Percentiles rank a stretch among this genome's conserved stretches.
These are phyloP conservation scores for Aspergillus pseudonomiae DNA, from an alignment of 2,329 filamentous ascomycete genomes.

Conservation along the genomic window DNA sequence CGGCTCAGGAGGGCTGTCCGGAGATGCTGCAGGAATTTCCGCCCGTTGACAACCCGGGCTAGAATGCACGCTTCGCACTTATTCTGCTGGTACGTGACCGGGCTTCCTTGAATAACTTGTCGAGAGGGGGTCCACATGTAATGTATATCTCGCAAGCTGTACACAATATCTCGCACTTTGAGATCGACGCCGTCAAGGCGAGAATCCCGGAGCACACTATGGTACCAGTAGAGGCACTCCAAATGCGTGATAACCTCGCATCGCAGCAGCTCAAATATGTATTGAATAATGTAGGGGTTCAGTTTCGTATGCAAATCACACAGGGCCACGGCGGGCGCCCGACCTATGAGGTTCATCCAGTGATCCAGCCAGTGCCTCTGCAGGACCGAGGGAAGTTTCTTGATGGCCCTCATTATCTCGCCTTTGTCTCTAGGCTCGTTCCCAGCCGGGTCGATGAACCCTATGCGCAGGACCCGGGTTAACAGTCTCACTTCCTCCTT, in stretches of 20 bases:
- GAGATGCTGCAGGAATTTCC: conserved; percentile 32
- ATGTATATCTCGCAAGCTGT: conserved; percentile 29
- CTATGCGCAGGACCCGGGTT: conserved; percentile 27
- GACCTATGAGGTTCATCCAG: conserved; percentile 20
- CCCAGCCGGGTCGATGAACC: conserved; percentile 10
- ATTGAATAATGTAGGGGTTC: conserved; percentile 26
- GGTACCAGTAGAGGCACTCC: conserved; percentile 22
- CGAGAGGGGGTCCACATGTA: conserved; percentile 35
- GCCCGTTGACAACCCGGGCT: conserved; percentile 31
- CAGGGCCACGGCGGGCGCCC: conserved; percentile 22
- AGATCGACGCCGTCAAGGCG: conserved; percentile 7
- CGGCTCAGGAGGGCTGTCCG: conserved; percentile 34
- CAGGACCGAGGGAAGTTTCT: conserved; percentile 14
- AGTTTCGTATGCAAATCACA: conserved; percentile 28
- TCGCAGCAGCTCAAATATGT: conserved; percentile 25
- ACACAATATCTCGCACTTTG: conserved; percentile 17
- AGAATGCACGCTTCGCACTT: conserved; percentile 44
- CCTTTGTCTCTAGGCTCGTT: neutral
- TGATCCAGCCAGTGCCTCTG: conserved; percentile 17
- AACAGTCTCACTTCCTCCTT: conserved; percentile 24
- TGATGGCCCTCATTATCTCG: conserved; percentile 13
- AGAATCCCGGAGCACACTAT: conserved; percentile 12
- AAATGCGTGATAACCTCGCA: conserved; percentile 30
- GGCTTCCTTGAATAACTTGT: conserved; percentile 4
- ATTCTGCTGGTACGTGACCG: conserved; percentile 28